Conservation (phyloP, 2,329 filamentous ascomycete species). For the Hypoxylon sp. region DNA sequence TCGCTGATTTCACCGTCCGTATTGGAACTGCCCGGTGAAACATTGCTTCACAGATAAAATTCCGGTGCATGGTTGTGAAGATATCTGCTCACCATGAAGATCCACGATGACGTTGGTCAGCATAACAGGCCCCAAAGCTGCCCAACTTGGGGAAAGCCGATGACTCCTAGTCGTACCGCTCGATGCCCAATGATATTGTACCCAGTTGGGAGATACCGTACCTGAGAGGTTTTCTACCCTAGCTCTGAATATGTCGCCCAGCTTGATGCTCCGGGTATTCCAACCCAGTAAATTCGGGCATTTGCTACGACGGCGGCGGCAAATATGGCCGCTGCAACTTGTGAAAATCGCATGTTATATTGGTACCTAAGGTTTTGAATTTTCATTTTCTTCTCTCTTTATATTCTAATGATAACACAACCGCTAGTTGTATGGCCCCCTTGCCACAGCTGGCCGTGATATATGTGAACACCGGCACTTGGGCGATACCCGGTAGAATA, state of each 20-base stretch:
- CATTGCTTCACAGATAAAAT: too few relatives aligned
- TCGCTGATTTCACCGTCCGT: too few relatives aligned
- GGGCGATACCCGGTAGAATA: background rate
- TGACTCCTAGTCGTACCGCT: background rate
- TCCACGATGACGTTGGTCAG: background rate
- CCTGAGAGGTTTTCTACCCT: constrained; percentile 3
- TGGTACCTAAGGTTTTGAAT: background rate
- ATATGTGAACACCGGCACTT: background rate
- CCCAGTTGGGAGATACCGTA: too few relatives aligned
- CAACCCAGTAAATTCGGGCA: constrained; percentile 20
- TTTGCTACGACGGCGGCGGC: constrained; percentile 3
- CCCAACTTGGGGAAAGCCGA: too few relatives aligned
- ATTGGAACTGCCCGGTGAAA: too few relatives aligned
- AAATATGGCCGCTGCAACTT: background rate
- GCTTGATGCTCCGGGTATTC: constrained; percentile 19
- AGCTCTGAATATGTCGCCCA: constrained; percentile 20
- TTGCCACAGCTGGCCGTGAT: background rate
- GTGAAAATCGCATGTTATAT: background rate
- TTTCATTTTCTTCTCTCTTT: background rate
- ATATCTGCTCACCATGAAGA: background rate
- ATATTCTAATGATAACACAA: background rate
- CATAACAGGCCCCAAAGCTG: background rate
- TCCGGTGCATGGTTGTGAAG: background rate
- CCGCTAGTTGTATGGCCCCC: background rate
- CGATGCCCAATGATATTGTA: background rate